A percentile compares a stretch with the other conserved stretches of the same genome.
These are phyloP conservation scores for Teunomyces aglyptinius DNA, from an alignment of 805 yeast genomes.

Conservation along the genomic window DNA sequence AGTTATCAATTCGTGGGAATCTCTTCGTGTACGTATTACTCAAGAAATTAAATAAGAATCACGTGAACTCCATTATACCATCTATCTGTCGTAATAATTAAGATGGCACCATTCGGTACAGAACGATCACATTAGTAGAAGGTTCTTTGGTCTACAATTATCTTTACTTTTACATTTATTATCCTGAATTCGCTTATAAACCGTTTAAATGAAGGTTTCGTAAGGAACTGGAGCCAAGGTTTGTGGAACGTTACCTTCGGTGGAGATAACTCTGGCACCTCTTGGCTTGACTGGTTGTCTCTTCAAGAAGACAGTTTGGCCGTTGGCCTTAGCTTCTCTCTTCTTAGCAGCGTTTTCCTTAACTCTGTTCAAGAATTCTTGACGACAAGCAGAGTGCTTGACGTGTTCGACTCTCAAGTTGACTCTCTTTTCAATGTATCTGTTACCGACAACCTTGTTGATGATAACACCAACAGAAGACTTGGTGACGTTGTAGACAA, in stretches of 20 bases:
- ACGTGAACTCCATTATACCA: not conserved
- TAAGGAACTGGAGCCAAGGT: conserved; percentile 98
- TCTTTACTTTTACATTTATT: conserved; percentile 12
- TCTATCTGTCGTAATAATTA: too few species aligned
- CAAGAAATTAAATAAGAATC: not conserved
- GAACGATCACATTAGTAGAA: too few species aligned
- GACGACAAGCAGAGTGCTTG: conserved; percentile 99
- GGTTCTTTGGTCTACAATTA: not conserved
- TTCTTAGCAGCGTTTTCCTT: conserved; percentile 92
- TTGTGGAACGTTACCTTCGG: conserved; percentile 85
- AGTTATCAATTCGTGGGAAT: not conserved
- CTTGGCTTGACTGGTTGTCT: conserved; percentile 99
- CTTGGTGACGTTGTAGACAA: conserved; percentile 98
- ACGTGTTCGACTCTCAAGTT: conserved; percentile 98
- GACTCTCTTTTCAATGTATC: conserved; percentile 98
- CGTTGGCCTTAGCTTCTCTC: conserved; percentile 92
- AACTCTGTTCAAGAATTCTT: conserved; percentile 98
- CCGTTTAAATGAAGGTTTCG: conserved; percentile 93
- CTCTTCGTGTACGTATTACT: not conserved
- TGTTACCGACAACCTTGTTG: conserved; percentile 98
- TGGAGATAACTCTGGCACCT: conserved; percentile 79
- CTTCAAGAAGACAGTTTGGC: conserved; percentile 88
- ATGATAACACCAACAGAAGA: conserved; percentile 96
- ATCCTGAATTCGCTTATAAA: conserved; percentile 5
- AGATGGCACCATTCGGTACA: too few species aligned